These are phyloP conservation scores for Rhizophagus sp. DNA, from an alignment of 192 early-diverging fungal genomes.

Conservation along the genomic window DNA sequence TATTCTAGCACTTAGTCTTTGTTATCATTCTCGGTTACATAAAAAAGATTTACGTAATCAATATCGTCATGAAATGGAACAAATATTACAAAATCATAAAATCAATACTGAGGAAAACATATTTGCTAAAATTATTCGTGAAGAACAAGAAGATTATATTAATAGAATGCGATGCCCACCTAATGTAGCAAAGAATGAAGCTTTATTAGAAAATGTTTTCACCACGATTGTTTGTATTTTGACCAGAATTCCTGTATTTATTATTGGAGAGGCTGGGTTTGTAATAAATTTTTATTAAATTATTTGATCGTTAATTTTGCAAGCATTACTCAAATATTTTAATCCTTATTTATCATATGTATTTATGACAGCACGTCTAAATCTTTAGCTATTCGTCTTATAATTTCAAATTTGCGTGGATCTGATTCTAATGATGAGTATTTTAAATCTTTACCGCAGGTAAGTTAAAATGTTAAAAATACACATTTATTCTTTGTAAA, in stretches of 20 bases:
- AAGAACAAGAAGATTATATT: constrained; percentile 23
- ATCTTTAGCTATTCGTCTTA: constrained; percentile 22
- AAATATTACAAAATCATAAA: constrained; percentile 12
- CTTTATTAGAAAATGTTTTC: constrained; percentile 15
- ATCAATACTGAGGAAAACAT: background rate
- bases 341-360: too few species aligned
- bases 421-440: constrained; percentile 16
- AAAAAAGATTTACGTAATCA: too few species aligned
- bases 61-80: background rate
- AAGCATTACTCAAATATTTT: too few species aligned
- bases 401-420: constrained; percentile 27
- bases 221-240: constrained; percentile 28
- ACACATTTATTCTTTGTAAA: too few species aligned
- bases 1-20: constrained; percentile 15
- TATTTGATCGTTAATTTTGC: too few species aligned
- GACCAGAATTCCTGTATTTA: constrained; percentile 25
- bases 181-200: background rate
- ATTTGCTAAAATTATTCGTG: background rate
- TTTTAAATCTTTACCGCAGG: constrained; percentile 18
- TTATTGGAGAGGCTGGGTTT: constrained; percentile 25
- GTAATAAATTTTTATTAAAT: too few species aligned
- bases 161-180: too few species aligned
- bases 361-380: background rate
- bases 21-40: too few species aligned
- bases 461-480: too few species aligned